A percentile compares a stretch with the other conserved stretches of the same genome.
Evolutionary conservation across 306 rosid species (phyloP).

Genomic region (Malus orientalis): DNA sequence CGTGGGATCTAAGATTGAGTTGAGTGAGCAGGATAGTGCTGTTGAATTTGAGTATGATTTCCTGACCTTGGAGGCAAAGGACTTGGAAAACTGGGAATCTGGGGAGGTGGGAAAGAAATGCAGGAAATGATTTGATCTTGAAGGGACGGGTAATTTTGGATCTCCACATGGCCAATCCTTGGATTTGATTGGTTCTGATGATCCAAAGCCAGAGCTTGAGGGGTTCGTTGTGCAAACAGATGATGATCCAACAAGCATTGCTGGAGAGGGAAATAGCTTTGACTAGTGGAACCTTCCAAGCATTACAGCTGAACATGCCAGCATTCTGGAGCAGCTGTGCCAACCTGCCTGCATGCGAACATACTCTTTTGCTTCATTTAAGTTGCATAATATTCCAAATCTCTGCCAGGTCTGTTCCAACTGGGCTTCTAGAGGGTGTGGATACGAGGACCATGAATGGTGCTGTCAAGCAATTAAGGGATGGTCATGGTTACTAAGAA

Average conservation of each 20-base stretch:
- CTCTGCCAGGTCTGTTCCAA: constrained; percentile 45
- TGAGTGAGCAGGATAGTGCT: no score
- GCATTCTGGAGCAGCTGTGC: constrained; percentile 47
- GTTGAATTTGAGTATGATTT: no score
- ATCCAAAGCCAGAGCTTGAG: constrained; percentile 61
- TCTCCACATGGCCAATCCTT: no score
- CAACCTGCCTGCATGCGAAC: constrained; percentile 46
- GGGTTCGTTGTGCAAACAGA: constrained; percentile 58
- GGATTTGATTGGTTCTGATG: constrained; percentile 23
- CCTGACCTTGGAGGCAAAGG: no score
- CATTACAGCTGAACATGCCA: constrained; percentile 34
- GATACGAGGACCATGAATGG: constrained; percentile 29
- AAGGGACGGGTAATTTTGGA: no score
- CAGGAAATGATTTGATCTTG: no score
- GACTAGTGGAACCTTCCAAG: constrained; percentile 37
- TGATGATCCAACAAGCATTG: constrained; percentile 34
- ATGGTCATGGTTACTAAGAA: no score
- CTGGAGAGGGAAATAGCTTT: constrained; percentile 35
- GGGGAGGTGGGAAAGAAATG: no score
- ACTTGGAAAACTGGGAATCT: no score
- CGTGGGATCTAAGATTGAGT: no score
- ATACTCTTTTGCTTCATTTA: constrained; percentile 39
- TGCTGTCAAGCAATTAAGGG: constrained; percentile 6
- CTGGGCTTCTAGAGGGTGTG: constrained; percentile 59
- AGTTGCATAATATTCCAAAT: constrained; percentile 24